phyloP scores from a whole-genome alignment of 2,329 filamentous ascomycete genomes.

The Colletotrichum sp. region DNA sequence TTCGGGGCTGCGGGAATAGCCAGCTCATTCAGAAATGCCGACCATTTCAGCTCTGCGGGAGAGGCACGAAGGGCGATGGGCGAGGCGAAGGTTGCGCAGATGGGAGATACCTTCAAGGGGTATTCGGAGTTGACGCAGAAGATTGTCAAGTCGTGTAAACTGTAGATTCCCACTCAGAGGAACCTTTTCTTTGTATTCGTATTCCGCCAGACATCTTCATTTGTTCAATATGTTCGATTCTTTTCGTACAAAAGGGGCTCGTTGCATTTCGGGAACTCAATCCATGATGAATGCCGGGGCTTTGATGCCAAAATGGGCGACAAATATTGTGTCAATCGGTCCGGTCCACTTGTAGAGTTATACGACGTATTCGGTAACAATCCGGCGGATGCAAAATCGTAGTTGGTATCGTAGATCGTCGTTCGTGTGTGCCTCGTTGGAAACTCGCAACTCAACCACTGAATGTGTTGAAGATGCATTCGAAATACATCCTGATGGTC shows the following conservation, averaged over 20 bases:
- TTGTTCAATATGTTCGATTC: background rate
- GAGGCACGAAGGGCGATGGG: background rate
- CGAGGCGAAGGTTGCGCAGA: background rate
- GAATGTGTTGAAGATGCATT: background rate
- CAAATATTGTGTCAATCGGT: background rate
- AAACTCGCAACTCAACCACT: background rate
- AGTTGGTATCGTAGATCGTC: rapidly evolving
- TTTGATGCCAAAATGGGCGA: background rate
- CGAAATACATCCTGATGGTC: background rate
- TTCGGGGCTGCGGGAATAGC: background rate
- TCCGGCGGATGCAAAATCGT: background rate
- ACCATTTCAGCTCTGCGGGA: background rate
- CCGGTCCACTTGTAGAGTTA: background rate
- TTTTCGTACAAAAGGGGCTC: background rate
- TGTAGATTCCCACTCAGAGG: background rate
- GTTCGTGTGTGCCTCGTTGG: background rate
- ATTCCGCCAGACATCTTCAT: background rate
- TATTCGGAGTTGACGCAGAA: background rate
- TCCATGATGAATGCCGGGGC: background rate
- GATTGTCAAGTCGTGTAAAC: background rate
- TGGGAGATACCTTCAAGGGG: background rate
- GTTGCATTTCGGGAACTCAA: background rate
- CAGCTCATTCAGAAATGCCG: background rate
- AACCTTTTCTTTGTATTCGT: background rate
- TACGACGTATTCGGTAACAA: background rate